Base-by-base conservation (phyloP, 2,329 filamentous ascomycete species). In the Stachybotrys echinatus region DNA sequence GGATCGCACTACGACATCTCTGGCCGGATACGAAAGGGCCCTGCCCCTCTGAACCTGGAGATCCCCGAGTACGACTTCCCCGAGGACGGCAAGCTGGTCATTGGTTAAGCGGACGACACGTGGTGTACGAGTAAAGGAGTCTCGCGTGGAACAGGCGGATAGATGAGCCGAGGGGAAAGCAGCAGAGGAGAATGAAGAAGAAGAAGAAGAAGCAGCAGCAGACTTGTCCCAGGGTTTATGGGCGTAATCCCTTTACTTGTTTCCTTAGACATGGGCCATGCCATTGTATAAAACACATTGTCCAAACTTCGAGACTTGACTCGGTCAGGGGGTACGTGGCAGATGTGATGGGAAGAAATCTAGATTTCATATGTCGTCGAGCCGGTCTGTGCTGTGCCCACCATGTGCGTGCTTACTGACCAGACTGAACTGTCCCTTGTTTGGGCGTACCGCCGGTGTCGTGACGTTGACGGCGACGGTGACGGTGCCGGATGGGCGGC, bases 1-100 rank as follows among this genome's bases (percentile, higher is more conserved):
- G 94, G 94, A 74, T 96, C 92, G 62, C 94, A 99, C 82, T 99
- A 99, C 84, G 94, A 99, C 73, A 97, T 99, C 73, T 97, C 92
- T 58, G 94, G 94, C 72, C 91, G 94, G 75, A 89, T 96, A 83
- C 87, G 94, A 80, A 96, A 89, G 83, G 94, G 94, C 60, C 94
- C 94, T 57, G 94, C 94, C 55, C 94, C 94, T 59, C 84, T 99
- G 67, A 99, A 99, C 82, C 85, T 99, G 69, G 94, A 97, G 79
- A 85, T 97, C 61, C 94, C 92, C 59, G 71, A 74, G 65, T 96
- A 96, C 80, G 89, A 89, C 65, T 97, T 99, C 84, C 85, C 89
- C 56, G 88, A 92, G 70, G 94, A 96, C 12, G 85, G 82, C 68
- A 86, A 85, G 75, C 79, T 99, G 61, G 74, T 97, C 62, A 95